A percentile compares a stretch with the other conserved stretches of the same genome.
Evolutionary conservation across 768 basidiomycete species (phyloP).

Genomic region (Kwoniella sp.): DNA sequence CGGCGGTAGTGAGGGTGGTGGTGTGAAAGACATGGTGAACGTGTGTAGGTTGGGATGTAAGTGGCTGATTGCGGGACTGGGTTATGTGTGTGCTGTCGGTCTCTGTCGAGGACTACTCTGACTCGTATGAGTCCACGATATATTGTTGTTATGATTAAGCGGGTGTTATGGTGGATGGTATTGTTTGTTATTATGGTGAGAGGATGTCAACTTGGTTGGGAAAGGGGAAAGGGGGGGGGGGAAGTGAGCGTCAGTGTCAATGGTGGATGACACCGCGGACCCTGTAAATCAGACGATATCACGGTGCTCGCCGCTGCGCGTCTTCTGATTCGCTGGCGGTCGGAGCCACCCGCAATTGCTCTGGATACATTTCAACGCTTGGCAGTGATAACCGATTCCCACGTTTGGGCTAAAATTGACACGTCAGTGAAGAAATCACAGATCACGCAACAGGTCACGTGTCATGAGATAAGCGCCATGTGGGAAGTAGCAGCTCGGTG

Average conservation of each 20-base stretch:
- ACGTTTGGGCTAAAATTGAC: neutral
- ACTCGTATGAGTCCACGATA: too few relatives aligned
- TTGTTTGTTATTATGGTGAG: neutral
- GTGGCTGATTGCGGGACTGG: neutral
- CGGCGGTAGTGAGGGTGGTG: conserved; percentile 10
- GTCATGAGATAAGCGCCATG: neutral
- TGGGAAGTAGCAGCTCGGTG: neutral
- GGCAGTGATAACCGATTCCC: conserved; percentile 1
- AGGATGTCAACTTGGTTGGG: neutral
- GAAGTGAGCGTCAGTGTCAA: neutral
- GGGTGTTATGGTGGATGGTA: neutral
- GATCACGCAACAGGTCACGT: neutral
- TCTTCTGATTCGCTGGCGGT: neutral
- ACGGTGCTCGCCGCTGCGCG: conserved; percentile 1
- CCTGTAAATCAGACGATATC: too few relatives aligned
- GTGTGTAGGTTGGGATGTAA: neutral
- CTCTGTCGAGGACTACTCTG: too few relatives aligned
- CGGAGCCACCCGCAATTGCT: conserved; percentile 1
- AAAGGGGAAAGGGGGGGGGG: neutral
- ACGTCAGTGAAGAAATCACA: neutral
- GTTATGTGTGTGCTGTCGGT: too few relatives aligned
- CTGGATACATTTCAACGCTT: too few relatives aligned
- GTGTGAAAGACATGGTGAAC: conserved; percentile 16
- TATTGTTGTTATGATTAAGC: neutral
- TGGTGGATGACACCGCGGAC: neutral